Evolutionary conservation across 306 rosid genomes (phyloP).

Genomic region (Vicia sativa): DNA sequence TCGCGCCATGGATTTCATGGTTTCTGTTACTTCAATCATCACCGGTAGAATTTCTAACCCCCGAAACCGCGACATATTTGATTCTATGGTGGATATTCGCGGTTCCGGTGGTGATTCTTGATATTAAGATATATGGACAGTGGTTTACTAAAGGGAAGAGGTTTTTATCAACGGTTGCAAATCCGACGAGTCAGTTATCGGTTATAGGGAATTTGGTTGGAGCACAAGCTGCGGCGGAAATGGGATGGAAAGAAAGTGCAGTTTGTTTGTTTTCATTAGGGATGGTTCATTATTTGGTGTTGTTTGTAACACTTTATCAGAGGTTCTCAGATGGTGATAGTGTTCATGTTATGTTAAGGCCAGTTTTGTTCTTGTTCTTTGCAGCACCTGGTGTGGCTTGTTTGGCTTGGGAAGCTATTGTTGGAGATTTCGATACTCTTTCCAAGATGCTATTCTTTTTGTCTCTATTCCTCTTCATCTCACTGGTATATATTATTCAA

Average conservation of each 20-base stretch:
- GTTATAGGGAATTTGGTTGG: slow-evolving; percentile 67
- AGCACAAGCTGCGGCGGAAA: slow-evolving; percentile 57
- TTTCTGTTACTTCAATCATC: slow-evolving; percentile 59
- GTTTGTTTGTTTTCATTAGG: slow-evolving; percentile 59
- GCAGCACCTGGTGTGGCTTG: slow-evolving; percentile 71
- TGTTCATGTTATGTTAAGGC: slow-evolving; percentile 53
- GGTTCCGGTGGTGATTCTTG: slow-evolving; percentile 55
- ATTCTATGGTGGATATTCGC: slow-evolving; percentile 56
- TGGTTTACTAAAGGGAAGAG: slow-evolving; percentile 68
- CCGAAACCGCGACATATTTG: slow-evolving; percentile 22
- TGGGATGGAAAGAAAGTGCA: slow-evolving; percentile 69
- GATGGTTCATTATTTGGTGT: slow-evolving; percentile 62
- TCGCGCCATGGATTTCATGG: slow-evolving; percentile 68
- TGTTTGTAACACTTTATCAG: slow-evolving; percentile 67
- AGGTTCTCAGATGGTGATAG: slow-evolving; percentile 48
- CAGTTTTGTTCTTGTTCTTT: slow-evolving; percentile 64
- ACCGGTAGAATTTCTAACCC: slow-evolving; percentile 38
- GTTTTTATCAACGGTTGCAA: slow-evolving; percentile 52
- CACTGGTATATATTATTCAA: slow-evolving; percentile 44
- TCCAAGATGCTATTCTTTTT: slow-evolving; percentile 80
- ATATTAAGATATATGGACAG: slow-evolving; percentile 68
- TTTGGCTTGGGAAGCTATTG: slow-evolving; percentile 66
- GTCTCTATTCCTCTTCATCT: slow-evolving; percentile 57
- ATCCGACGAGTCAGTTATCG: slow-evolving; percentile 65
- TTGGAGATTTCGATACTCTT: slow-evolving; percentile 51